Base-by-base conservation (phyloP, 2,329 filamentous ascomycete genomes). In the Cercospora zeae-maydis region DNA sequence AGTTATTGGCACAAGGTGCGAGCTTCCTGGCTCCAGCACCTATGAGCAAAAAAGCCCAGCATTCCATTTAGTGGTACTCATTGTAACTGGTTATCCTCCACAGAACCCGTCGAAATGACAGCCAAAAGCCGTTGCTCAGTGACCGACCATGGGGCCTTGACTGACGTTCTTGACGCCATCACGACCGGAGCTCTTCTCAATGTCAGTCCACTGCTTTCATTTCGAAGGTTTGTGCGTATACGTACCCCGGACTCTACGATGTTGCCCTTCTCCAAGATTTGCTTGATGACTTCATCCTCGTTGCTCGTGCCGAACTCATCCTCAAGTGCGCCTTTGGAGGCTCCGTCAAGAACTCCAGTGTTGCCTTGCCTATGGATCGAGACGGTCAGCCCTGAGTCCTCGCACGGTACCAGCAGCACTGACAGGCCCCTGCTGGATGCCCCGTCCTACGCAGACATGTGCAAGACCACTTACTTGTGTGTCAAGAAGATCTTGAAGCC, bases 401-500 rank as follows among this genome's bases (percentile, higher is more conserved):
- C 19, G 14, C 21, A 27, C 24, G 13, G 24, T n/a, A 8, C 3
- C 42, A n/a, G 42, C 42, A 49, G 16, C 42, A 14, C 13, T 7
- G 42, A 27, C 42, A 49, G 42, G 42, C 42, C 27, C 19, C 42
- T 24, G 1, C 42, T 30, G 21, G 21, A n/a, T 8, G 21, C 11
- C 21, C 42, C 7, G 42, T 11, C 42, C 13, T 5, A 14, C 21
- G 13, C 14, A 21, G 21, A 14, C 7, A 9, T 16, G 61, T 33
- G 49, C n/a, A 24, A 11, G 13, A 36, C 13, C 21, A 67, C 90
- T 80, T 84, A 97, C 93, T 88, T 90, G 82, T 96, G 90, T 36
- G 92, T 96, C 47, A 89, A 81, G 74, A 96, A 96, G 74, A 99
- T 83, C 83, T 96, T 91, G 83, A 91, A 98, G 7, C 89, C 84